Conservation (phyloP, 2,329 filamentous ascomycete species). For the Sporothrix luriei region DNA sequence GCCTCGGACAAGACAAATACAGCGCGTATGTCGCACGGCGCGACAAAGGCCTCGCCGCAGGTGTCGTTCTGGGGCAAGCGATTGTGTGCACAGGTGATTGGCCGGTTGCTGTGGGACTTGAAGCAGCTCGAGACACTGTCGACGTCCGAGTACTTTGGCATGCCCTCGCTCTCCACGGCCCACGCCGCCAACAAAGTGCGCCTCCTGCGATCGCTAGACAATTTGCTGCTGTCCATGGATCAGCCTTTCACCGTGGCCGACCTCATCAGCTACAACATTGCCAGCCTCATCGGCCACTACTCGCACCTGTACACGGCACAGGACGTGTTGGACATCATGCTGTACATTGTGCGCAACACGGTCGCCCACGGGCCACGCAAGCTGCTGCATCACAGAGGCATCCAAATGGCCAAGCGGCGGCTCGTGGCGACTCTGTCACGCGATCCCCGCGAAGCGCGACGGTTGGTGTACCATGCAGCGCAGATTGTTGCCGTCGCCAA, state of each 20-base stretch:
- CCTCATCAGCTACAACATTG: constrained; percentile 42
- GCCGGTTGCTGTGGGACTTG: constrained; percentile 42
- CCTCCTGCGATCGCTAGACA: constrained; percentile 36
- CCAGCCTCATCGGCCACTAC: constrained; percentile 40
- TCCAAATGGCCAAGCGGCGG: constrained; percentile 38
- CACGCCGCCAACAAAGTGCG: constrained; percentile 38
- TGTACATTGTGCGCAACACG: constrained; percentile 41
- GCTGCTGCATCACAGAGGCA: constrained; percentile 32
- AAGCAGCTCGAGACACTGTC: constrained; percentile 41
- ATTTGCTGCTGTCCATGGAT: constrained; percentile 36
- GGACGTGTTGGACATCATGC: constrained; percentile 41
- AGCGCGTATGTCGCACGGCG: neutral
- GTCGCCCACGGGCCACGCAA: constrained; percentile 33
- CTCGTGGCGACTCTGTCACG: constrained; percentile 37
- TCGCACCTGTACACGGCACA: constrained; percentile 40
- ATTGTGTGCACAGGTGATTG: constrained; percentile 41
- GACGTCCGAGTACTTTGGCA: constrained; percentile 38
- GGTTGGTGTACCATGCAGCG: constrained; percentile 41
- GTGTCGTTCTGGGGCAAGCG: constrained; percentile 40
- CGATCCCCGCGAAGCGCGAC: constrained; percentile 36
- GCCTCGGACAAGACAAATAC: neutral
- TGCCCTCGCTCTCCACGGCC: constrained; percentile 38
- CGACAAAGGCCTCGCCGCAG: neutral
- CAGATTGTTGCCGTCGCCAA: constrained; percentile 42
- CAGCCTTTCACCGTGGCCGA: constrained; percentile 38